These are phyloP conservation scores for Pilobolus umbonatus DNA, from an alignment of 192 early-diverging fungal genomes.

Conservation along the genomic window DNA sequence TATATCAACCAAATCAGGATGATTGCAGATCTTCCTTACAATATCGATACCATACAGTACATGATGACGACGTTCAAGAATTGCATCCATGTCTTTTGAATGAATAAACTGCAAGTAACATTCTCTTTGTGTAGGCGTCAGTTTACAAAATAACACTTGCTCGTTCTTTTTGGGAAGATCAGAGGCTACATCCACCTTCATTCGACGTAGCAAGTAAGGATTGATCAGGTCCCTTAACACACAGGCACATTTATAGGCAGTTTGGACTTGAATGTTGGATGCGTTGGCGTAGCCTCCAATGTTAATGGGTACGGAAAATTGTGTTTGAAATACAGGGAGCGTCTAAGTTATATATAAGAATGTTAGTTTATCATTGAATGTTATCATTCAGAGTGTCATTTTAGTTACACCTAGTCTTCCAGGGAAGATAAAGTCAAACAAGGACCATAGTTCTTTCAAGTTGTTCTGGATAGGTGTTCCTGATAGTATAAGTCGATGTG, in stretches of 20 bases:
- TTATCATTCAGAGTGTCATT: constrained; percentile 11
- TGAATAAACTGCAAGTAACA: constrained; percentile 71
- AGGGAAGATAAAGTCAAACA: constrained; percentile 79
- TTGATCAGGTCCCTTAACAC: constrained; percentile 88
- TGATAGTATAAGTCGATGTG: constrained; percentile 69
- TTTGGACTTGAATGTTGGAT: constrained; percentile 84
- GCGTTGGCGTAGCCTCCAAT: constrained; percentile 93
- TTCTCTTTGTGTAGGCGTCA: constrained; percentile 67
- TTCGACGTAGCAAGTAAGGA: constrained; percentile 86
- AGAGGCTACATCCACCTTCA: constrained; percentile 88
- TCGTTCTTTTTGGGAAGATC: constrained; percentile 90
- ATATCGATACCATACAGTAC: constrained; percentile 88
- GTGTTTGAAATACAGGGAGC: constrained; percentile 76
- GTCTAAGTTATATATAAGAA: constrained; percentile 45
- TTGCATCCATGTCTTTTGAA: constrained; percentile 68
- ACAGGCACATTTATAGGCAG: constrained; percentile 89
- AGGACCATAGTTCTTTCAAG: constrained; percentile 74
- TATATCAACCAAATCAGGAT: constrained; percentile 70
- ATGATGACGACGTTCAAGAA: constrained; percentile 75
- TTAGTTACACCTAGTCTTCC: constrained; percentile 59
- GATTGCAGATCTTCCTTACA: constrained; percentile 95
- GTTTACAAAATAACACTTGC: constrained; percentile 88
- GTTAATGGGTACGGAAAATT: constrained; percentile 91
- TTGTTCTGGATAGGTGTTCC: constrained; percentile 84
- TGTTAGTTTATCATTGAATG: constrained; percentile 15